These are phyloP conservation scores for Balamuthia mandrillaris DNA, from an alignment of 208 protist genomes.

Conservation along the genomic window DNA sequence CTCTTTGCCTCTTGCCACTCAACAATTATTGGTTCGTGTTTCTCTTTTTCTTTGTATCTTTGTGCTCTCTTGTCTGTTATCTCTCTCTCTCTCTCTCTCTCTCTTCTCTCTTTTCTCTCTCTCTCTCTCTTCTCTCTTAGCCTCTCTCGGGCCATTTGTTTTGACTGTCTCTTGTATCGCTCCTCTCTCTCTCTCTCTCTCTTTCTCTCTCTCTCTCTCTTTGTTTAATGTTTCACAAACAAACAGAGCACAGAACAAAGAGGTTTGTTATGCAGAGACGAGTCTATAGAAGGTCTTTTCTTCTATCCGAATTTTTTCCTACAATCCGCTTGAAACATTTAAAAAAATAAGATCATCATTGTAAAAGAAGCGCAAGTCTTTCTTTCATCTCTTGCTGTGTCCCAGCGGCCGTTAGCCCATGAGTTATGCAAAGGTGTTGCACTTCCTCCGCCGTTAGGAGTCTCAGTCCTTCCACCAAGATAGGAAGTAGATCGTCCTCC, in stretches of 20 bases:
- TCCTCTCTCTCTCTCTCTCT: not conserved
- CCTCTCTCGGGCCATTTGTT: not conserved
- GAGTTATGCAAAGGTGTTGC: too few relatives aligned
- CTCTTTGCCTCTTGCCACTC: constrained; percentile 45
- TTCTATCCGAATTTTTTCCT: constrained; percentile 61
- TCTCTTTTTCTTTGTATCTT: not conserved
- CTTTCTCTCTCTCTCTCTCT: not conserved
- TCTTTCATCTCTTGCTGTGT: too few relatives aligned
- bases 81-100: not conserved
- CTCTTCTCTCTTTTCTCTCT: not conserved
- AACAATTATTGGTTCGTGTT: constrained; percentile 42
- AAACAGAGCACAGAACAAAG: constrained; percentile 41
- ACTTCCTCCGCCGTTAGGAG: too few relatives aligned
- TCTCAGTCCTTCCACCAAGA: too few relatives aligned
- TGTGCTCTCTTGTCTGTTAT: not conserved
- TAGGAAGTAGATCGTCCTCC: too few relatives aligned
- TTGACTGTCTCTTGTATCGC: not conserved
- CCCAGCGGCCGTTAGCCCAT: too few relatives aligned
- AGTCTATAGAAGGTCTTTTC: constrained; percentile 53
- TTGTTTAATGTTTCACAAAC: not conserved
- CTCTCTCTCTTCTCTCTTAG: not conserved
- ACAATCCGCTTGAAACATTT: not conserved
- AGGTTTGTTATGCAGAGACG: constrained; percentile 50
- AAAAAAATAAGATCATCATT: too few relatives aligned
- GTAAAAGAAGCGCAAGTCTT: too few relatives aligned